These are phyloP conservation scores for Fusarium keratoplasticum DNA, from an alignment of 2,329 filamentous ascomycete species.

Conservation along the genomic window DNA sequence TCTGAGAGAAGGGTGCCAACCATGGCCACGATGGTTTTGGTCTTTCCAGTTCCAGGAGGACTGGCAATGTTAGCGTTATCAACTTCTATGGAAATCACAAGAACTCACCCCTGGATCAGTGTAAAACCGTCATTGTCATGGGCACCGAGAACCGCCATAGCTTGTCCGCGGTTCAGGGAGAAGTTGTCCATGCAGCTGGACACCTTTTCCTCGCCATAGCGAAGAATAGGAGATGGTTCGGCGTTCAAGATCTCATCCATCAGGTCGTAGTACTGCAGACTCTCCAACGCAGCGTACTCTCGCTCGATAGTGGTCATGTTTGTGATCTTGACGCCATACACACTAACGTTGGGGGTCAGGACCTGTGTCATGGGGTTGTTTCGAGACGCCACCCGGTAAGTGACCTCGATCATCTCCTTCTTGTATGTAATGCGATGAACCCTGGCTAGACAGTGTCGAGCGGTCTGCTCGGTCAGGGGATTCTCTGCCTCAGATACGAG, in stretches of 20 bases:
- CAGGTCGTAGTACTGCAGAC: conserved; percentile 93
- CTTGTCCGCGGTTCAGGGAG: conserved; percentile 87
- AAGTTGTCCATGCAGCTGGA: conserved; percentile 79
- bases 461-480: conserved; percentile 73
- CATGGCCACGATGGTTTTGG: conserved; percentile 97
- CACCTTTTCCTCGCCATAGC: conserved; percentile 81
- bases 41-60: conserved; percentile 96
- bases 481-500: conserved; percentile 80
- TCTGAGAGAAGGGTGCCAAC: conserved; percentile 79
- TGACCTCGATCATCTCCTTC: conserved; percentile 83
- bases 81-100: neutral
- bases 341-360: conserved; percentile 75
- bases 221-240: conserved; percentile 88
- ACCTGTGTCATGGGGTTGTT: conserved; percentile 70
- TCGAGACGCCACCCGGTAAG: conserved; percentile 81
- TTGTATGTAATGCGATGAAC: conserved; percentile 85
- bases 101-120: conserved; percentile 83
- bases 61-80: conserved; percentile 57
- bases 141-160: conserved; percentile 90
- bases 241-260: conserved; percentile 92
- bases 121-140: conserved; percentile 98
- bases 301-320: conserved; percentile 95
- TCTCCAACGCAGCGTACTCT: conserved; percentile 92
- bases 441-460: conserved; percentile 86
- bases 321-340: conserved; percentile 85